Evolutionary conservation across 192 early-diverging fungal genomes (phyloP).

Genomic region (Coemansia sp.): DNA sequence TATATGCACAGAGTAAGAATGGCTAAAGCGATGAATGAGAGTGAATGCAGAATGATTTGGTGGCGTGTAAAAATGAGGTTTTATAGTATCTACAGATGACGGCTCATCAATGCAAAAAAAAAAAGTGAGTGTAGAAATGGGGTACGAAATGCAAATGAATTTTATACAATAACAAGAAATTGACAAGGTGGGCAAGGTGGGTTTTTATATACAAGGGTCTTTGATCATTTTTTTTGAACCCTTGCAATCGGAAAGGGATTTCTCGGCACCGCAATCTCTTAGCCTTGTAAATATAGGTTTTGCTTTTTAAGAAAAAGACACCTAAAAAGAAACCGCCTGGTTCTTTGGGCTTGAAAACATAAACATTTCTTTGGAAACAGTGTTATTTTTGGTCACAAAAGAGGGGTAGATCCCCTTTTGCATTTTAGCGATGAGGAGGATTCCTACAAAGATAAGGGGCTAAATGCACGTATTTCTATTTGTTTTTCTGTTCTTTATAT

Average conservation of each 20-base stretch:
- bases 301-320: too few species aligned
- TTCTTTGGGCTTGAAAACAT: too few species aligned
- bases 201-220: conserved; percentile 7
- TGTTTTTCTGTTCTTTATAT: too few species aligned
- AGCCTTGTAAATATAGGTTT: too few species aligned
- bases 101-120: conserved; percentile 8
- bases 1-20: neutral
- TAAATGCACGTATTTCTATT: too few species aligned
- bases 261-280: too few species aligned
- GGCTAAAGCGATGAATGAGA: neutral
- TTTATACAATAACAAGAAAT: neutral
- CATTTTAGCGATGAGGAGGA: too few species aligned
- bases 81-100: conserved; percentile 3
- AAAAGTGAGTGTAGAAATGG: conserved; percentile 3
- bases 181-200: neutral
- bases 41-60: conserved; percentile 9
- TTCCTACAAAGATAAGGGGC: too few species aligned
- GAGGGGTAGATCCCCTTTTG: too few species aligned
- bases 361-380: too few species aligned
- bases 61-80: neutral
- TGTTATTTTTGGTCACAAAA: too few species aligned
- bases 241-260: neutral
- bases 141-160: neutral
- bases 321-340: too few species aligned
- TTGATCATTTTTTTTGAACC: conserved; percentile 2